Base-by-base conservation (phyloP, 441 rosid genomes). In the Daphne laureola region DNA sequence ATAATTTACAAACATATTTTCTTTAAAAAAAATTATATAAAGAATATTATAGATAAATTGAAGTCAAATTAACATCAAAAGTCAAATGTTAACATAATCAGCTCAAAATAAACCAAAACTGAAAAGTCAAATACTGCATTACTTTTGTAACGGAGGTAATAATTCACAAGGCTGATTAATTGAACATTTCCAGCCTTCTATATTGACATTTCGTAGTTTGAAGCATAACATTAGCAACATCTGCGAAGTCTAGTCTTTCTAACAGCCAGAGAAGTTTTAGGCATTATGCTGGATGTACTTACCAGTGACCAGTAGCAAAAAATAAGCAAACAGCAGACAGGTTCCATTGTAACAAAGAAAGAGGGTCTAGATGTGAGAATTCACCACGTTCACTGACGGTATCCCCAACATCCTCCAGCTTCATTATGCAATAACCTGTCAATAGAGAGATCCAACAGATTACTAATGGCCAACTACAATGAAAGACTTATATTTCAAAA, bases 231-330 rank as follows among this genome's bases (percentile, higher is more conserved):
- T 27, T 26, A 17, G 49, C 7, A 18, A 27, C 12, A 18, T 44
- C 17, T 14, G 17, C 49, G 53, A 31, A 31, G 11, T 9, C 8
- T 31, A 31, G 38, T 6, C 8, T 31, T 31, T 31, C 8, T 7
- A 31, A 7, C 11, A 9, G 38, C 9, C 9, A 31, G 38, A 31
- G 8, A 7, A 31, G 38, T 31, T 31, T 31, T 31, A 31, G 38
- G 11, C 38, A 58, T 26, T 13, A 27, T 14, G 54, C 16, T 43
- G 36, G 44, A 57, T 49, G 64, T 17, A 67, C 78, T 75, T 74
- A 83, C 95, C 95, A 93, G 73, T 93, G 99, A 62, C 97, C 99
- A 25, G 95, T 80, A 68, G 87, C 80, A 55, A 83, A 87, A 71
- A 83, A 84, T 69, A 93, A 73, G 72, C 93, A 85, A 16, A 83